Base-by-base conservation (phyloP, 106 monocot species). In the Ottelia alismoides region DNA sequence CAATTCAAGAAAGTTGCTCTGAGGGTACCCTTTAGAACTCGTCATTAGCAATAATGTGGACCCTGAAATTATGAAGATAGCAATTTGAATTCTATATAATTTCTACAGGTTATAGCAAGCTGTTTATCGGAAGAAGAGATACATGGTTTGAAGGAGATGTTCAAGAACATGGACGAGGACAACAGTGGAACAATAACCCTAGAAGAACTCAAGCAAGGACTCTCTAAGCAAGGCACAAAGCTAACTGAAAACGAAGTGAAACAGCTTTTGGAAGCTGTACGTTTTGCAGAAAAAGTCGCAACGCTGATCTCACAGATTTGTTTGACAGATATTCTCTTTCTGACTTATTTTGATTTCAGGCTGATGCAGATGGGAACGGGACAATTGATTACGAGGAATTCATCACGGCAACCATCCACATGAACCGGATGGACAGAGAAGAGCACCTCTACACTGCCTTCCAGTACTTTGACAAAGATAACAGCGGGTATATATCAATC, bases 281-380 rank as follows among this genome's bases (percentile, higher is more conserved):
- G 72, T 51, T 49, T n/a, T 6, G 11, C 16, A 21, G 35, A 35
- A 12, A 35, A 35, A 12, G 43, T n/a, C 49, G 23, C 10, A 20
- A 49, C 7, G 23, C 49, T 22, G 18, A n/a, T n/a, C n/a, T n/a
- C n/a, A n/a, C n/a, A n/a, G n/a, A n/a, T n/a, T n/a, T n/a, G n/a
- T n/a, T n/a, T n/a, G n/a, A 2, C 25, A 27, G 10, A 0, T 52
- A 22, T 52, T 25, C 18, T 0, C 25, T 27, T 52, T 52, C 11
- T 52, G 23, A 22, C n/a, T 47, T 47, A 2, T 47, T n/a, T n/a
- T n/a, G n/a, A 3, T 12, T 57, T 1, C 65, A 92, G 91, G 92
- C 92, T 45, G 92, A 92, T 60, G 92, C 85, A 3, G 92, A 92
- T 79, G 92, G 92, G 27, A 92, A 92, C 61, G 92, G 92, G n/a